These are phyloP conservation scores for Linnemannia exigua DNA, from an alignment of 192 early-diverging fungal species.

Conservation along the genomic window DNA sequence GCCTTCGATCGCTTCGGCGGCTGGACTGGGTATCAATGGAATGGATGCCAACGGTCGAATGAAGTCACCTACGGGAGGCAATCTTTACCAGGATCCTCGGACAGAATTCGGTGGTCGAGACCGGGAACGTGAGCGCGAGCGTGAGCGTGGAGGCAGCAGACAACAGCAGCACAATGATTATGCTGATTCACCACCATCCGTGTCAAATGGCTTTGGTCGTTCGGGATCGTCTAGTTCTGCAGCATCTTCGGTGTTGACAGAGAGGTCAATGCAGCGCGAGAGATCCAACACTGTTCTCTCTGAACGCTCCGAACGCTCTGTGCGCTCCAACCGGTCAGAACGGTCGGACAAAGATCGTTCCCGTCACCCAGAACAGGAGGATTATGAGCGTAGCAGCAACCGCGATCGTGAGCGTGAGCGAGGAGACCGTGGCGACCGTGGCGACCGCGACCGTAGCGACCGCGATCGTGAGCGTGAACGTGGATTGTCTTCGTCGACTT, in stretches of 20 bases:
- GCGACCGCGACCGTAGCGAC: conserved; percentile 8
- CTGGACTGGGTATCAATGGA: conserved; percentile 50
- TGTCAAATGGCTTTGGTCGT: conserved; percentile 41
- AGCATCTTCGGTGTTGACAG: conserved; percentile 35
- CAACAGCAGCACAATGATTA: conserved; percentile 14
- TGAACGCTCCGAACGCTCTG: conserved; percentile 45
- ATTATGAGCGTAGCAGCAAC: conserved; percentile 21
- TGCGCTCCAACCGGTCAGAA: conserved; percentile 29
- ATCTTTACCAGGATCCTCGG: conserved; percentile 17
- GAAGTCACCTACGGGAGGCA: conserved; percentile 30
- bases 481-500: conserved; percentile 4
- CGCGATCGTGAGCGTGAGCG: conserved; percentile 29
- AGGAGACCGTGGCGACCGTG: conserved; percentile 3
- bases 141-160: conserved; percentile 6
- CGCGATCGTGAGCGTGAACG: conserved; percentile 25
- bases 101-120: conserved; percentile 13
- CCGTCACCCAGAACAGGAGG: conserved; percentile 27
- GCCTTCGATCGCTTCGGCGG: conserved; percentile 49
- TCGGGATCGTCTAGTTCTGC: conserved; percentile 45
- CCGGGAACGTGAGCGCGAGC: conserved; percentile 22
- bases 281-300: conserved; percentile 52
- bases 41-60: conserved; percentile 42
- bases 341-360: conserved; percentile 44
- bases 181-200: conserved; percentile 27
- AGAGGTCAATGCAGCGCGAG: conserved; percentile 34